Evolutionary conservation across 2,329 filamentous ascomycete genomes (phyloP), one percentile per base, ranked within the genome.

Genomic region (Huntiella moniliformis): DNA sequence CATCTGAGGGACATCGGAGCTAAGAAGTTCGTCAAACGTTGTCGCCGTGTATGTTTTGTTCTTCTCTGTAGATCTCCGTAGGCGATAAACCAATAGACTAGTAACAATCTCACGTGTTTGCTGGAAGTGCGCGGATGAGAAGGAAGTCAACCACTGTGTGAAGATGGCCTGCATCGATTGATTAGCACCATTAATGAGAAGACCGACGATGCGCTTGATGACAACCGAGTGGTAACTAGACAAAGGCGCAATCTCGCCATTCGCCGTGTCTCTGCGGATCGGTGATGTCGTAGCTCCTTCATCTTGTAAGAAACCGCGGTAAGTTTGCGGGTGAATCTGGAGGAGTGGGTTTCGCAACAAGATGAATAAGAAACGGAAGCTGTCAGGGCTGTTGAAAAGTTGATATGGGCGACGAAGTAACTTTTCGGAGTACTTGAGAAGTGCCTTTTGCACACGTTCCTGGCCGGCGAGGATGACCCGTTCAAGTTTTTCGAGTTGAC

Each of bases 131-230:
- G 64, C 58, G 46, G 78, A 70, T 0, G 81, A 72, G 52, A 81
- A 76, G 40, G 75, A 72, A 10, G 81, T 75, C 54, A 92, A 77
- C 85, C 85, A 94, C 5, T 72, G 71, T 7, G 86, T 74, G 18
- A 93, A 61, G 53, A 81, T 74, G 45, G 79, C 77, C 93, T 86
- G 53, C 82, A 87, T 48, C 79, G 72, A 48, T 74, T 73, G 0
- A n/a, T 42, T 32, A 13, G 83, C 71, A 10, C 82, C 67, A 57
- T 92, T 84, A 1, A 84, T 80, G 17, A 93, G 57, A 7, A 94
- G 63, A 1, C 87, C 87, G 18, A 93, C 60, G 35, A 92, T 77
- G 34, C 87, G 74, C 59, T 94, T 94, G 54, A 92, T 74, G 45
- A 94, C 80, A 4, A 80, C 81, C 2, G 82, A 86, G 60, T 93